phyloP scores from a whole-genome alignment of 2,329 filamentous ascomycete species.

The Colletotrichum eleusines region DNA sequence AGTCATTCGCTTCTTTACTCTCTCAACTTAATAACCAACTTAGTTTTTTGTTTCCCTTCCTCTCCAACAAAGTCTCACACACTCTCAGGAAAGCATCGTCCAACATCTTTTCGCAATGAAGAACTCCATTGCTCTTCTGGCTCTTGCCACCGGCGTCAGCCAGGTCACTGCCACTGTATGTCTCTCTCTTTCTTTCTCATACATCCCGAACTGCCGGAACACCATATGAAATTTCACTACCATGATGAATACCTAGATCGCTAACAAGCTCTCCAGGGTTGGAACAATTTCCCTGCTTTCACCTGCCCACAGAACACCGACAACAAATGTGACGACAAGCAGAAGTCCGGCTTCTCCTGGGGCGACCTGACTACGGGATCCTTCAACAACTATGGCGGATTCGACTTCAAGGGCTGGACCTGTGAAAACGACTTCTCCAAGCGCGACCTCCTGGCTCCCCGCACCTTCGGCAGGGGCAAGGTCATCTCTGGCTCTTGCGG shows the following conservation, averaged over 20 bases:
- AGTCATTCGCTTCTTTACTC: slow-evolving; percentile 69
- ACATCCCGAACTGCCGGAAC: slow-evolving; percentile 25
- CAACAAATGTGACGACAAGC: slow-evolving; percentile 81
- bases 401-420: slow-evolving; percentile 79
- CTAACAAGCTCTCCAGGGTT: slow-evolving; percentile 39
- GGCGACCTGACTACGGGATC: slow-evolving; percentile 68
- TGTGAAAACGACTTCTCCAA: slow-evolving; percentile 72
- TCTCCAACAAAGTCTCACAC: slow-evolving; percentile 27
- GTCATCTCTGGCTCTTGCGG: slow-evolving; percentile 69
- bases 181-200: slow-evolving; percentile 40
- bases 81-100: slow-evolving; percentile 34
- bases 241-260: slow-evolving; percentile 1
- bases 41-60: slow-evolving; percentile 38
- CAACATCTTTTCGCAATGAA: slow-evolving; percentile 60
- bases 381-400: slow-evolving; percentile 77
- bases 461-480: slow-evolving; percentile 65
- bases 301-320: slow-evolving; percentile 77
- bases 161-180: slow-evolving; percentile 63
- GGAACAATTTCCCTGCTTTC: slow-evolving; percentile 59
- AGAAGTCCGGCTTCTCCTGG: slow-evolving; percentile 81
- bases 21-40: slow-evolving; percentile 43
- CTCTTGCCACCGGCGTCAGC: slow-evolving; percentile 64
- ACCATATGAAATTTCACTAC: too few species aligned
- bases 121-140: slow-evolving; percentile 61
- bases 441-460: slow-evolving; percentile 67